These are phyloP conservation scores for Exutisphaerella laricina DNA, from an alignment of 2,329 filamentous ascomycete genomes.

Conservation along the genomic window DNA sequence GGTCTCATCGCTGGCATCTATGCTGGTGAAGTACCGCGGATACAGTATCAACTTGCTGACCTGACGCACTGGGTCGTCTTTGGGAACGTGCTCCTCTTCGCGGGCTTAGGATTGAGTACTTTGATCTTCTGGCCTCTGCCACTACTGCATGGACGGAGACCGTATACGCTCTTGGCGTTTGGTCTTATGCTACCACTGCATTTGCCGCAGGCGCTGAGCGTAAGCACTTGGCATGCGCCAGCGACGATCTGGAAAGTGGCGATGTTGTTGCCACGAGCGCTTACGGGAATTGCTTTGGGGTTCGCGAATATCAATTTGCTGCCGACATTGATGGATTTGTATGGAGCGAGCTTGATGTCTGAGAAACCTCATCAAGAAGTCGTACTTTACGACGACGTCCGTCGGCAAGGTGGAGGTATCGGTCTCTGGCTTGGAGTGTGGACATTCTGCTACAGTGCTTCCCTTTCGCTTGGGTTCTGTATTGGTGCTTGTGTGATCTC, in stretches of 20 bases:
- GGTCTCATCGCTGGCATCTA: conserved; percentile 67
- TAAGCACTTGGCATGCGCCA: conserved; percentile 53
- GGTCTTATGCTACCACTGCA: conserved; percentile 65
- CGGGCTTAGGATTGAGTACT: conserved; percentile 64
- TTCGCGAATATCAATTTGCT: conserved; percentile 75
- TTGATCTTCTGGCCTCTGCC: conserved; percentile 69
- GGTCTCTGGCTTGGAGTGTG: conserved; percentile 74
- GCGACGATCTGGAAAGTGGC: conserved; percentile 53
- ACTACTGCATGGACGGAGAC: conserved; percentile 68
- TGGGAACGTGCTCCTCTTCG: conserved; percentile 67
- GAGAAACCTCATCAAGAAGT: conserved; percentile 66
- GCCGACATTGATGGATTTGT: conserved; percentile 65
- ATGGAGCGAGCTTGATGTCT: conserved; percentile 70
- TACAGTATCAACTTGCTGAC: conserved; percentile 71
- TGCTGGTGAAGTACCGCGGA: conserved; percentile 70
- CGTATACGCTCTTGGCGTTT: conserved; percentile 66
- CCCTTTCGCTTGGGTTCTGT: conserved; percentile 65
- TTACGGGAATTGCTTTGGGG: conserved; percentile 65
- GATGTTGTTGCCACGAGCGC: conserved; percentile 57
- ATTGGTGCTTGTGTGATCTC: conserved; percentile 66
- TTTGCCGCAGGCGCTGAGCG: conserved; percentile 67
- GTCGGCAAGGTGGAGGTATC: conserved; percentile 70
- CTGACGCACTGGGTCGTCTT: conserved; percentile 61
- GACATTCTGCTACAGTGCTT: conserved; percentile 72
- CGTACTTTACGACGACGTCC: conserved; percentile 61